phyloP scores from a whole-genome alignment of 2,329 filamentous ascomycete species.

The Apiospora malaysiana region DNA sequence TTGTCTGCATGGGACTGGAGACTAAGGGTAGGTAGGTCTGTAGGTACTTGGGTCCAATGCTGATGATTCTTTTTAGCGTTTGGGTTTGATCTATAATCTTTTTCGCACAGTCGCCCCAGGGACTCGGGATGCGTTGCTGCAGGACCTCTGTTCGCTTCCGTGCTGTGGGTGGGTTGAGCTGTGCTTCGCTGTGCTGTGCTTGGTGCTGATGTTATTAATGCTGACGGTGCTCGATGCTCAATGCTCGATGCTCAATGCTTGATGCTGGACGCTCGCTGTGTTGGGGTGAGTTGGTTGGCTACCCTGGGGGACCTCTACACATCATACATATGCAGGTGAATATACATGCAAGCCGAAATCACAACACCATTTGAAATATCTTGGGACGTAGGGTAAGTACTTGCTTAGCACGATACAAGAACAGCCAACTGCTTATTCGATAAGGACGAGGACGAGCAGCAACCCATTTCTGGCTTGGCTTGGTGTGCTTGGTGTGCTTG shows the following conservation, averaged over 20 bases:
- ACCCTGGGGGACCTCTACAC: not conserved
- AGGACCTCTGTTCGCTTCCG: conserved; percentile 13
- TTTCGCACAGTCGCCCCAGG: conserved; percentile 15
- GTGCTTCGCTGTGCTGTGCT: not conserved
- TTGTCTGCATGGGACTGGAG: not conserved
- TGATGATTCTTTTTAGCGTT: conserved; percentile 15
- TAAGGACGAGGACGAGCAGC: not conserved
- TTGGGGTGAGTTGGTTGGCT: conserved; percentile 9
- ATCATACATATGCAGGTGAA: conserved; percentile 3
- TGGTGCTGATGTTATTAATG: not conserved
- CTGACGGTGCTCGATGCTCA: not conserved
- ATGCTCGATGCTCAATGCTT: not conserved
- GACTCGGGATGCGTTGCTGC: conserved; percentile 14
- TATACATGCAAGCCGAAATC: not conserved
- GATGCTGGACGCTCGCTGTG: not conserved
- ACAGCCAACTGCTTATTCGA: not conserved
- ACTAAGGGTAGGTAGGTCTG: not conserved
- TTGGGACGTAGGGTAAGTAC: not conserved
- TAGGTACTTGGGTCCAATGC: not conserved
- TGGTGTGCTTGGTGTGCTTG: no score
- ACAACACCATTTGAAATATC: not conserved
- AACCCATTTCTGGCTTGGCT: conserved; percentile 5
- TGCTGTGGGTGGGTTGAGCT: conserved; percentile 4
- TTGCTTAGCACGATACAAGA: not conserved
- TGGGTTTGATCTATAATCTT: conserved; percentile 18